A percentile compares a stretch with the other conserved stretches of the same genome.
phyloP scores from a whole-genome alignment of 2,329 filamentous ascomycete species.

The Xylaria sp. region DNA sequence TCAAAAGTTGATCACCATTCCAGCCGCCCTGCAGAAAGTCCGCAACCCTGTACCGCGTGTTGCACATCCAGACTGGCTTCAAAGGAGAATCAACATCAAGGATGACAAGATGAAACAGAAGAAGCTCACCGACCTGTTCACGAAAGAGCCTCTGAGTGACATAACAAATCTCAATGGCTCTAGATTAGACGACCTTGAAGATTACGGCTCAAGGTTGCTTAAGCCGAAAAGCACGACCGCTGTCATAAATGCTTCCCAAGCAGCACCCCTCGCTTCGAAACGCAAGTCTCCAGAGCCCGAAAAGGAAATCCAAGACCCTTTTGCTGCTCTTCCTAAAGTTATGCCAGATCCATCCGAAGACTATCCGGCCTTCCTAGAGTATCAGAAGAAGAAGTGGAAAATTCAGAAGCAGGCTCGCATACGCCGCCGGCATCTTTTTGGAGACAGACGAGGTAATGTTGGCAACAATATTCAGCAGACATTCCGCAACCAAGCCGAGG shows the following conservation, averaged over 20 bases:
- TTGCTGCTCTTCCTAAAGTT: constrained; percentile 79
- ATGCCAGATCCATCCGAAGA: constrained; percentile 89
- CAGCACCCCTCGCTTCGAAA: constrained; percentile 68
- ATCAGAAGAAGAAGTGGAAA: constrained; percentile 99
- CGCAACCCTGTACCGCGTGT: constrained; percentile 94
- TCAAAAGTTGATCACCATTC: constrained; percentile 98
- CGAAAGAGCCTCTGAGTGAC: constrained; percentile 76
- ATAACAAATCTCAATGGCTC: constrained; percentile 72
- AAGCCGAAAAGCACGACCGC: constrained; percentile 71
- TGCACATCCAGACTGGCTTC: constrained; percentile 95
- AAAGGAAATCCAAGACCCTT: constrained; percentile 76
- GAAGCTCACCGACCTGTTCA: constrained; percentile 94
- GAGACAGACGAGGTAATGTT: constrained; percentile 77
- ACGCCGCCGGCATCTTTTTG: constrained; percentile 89
- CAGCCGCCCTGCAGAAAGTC: constrained; percentile 93
- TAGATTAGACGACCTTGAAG: constrained; percentile 77
- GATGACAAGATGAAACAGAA: constrained; percentile 98
- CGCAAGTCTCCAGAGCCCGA: constrained; percentile 77
- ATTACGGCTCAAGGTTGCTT: constrained; percentile 76
- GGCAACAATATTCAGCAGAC: constrained; percentile 73
- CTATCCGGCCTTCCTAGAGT: constrained; percentile 87
- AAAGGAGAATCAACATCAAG: constrained; percentile 91
- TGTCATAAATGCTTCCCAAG: constrained; percentile 66
- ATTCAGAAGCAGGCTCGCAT: constrained; percentile 91
- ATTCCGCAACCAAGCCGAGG: constrained; percentile 92